Evolutionary conservation across 2,329 filamentous ascomycete genomes (phyloP).

Genomic region (Ascocoryne sarcoides): DNA sequence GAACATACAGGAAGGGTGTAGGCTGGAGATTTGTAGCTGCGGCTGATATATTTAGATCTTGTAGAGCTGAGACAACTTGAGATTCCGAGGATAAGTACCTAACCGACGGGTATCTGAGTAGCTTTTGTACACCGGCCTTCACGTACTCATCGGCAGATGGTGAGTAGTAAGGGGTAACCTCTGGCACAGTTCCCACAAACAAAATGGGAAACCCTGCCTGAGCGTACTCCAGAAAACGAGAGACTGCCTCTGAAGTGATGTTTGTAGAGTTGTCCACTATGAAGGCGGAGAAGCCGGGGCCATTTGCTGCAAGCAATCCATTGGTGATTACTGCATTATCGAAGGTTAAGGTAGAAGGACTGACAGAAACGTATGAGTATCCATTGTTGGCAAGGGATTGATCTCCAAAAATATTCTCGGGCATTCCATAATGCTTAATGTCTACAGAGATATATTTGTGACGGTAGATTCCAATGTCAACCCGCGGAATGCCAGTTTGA

Average conservation of each 20-base stretch:
- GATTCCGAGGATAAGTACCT: slow-evolving; percentile 1
- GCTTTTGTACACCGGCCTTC: slow-evolving; percentile 1
- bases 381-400: slow-evolving; percentile 4
- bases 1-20: slow-evolving; percentile 3
- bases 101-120: slow-evolving; percentile 3
- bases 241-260: slow-evolving; percentile 2
- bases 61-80: not conserved
- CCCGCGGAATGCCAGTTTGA: slow-evolving; percentile 4
- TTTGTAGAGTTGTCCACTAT: slow-evolving; percentile 5
- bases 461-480: slow-evolving; percentile 5
- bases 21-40: slow-evolving; percentile 3
- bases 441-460: not conserved
- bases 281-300: slow-evolving; percentile 4
- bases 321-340: slow-evolving; percentile 1
- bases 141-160: slow-evolving; percentile 2
- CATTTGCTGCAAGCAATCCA: slow-evolving; percentile 2
- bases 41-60: slow-evolving; percentile 1
- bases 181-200: slow-evolving; percentile 4
- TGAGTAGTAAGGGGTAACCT: slow-evolving; percentile 2
- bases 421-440: not conserved
- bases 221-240: slow-evolving; percentile 4
- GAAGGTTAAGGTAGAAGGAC: not conserved
- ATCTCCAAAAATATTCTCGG: not conserved
- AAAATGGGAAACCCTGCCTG: slow-evolving; percentile 5
- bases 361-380: slow-evolving; percentile 4